Percentiles rank a stretch among this genome's conserved stretches.
phyloP scores from a whole-genome alignment of 139 green algal genomes.

The Mesotaenium endlicherianum region DNA sequence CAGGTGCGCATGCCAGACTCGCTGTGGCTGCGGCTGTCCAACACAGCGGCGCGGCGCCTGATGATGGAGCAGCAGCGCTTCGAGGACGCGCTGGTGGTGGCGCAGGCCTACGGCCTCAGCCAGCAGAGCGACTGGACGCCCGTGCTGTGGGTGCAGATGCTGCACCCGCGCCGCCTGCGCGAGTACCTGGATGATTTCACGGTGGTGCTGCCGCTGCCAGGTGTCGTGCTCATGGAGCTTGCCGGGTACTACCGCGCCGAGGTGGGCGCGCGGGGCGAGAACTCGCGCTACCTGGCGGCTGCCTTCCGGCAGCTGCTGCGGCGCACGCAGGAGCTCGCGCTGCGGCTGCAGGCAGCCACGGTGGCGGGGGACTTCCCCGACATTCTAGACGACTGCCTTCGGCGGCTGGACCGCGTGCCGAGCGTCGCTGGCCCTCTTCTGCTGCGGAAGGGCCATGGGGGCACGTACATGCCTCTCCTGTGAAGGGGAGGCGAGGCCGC shows the following conservation, averaged over 20 bases:
- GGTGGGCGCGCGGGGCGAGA: conserved; percentile 6
- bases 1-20: conserved; percentile 33
- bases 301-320: conserved; percentile 24
- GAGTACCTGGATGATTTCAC: conserved; percentile 29
- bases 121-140: conserved; percentile 9
- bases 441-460: conserved; percentile 30
- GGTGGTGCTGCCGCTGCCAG: conserved; percentile 10
- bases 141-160: conserved; percentile 23
- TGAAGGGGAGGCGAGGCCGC: too few relatives aligned
- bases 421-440: conserved; percentile 13
- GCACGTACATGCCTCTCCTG: conserved; percentile 32
- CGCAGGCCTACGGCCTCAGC: conserved; percentile 29
- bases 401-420: conserved; percentile 23
- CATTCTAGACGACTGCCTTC: conserved; percentile 23
- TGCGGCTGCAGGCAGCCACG: conserved; percentile 38
- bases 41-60: conserved; percentile 5
- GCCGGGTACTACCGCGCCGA: conserved; percentile 18
- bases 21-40: conserved; percentile 18
- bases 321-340: background rate
- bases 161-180: background rate
- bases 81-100: conserved; percentile 16
- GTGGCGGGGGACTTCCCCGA: conserved; percentile 23
- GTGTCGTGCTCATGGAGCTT: conserved; percentile 20
- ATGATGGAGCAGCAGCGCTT: conserved; percentile 33
- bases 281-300: background rate